Conservation (phyloP, 257 asterid genomes). For the Fraxinus americana region DNA sequence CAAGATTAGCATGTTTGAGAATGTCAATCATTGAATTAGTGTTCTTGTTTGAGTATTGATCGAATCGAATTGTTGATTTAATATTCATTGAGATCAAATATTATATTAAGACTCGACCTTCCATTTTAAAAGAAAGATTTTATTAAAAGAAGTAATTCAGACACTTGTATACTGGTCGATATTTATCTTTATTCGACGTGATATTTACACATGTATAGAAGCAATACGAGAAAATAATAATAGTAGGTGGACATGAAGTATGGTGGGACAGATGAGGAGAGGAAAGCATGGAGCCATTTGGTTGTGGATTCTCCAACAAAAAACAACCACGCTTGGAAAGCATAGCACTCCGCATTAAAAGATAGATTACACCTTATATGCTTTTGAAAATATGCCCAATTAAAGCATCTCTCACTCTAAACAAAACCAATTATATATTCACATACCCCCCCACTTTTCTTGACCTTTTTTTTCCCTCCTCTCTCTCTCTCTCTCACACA, state of each 20-base stretch:
- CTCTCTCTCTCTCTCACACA: too few relatives aligned
- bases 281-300: slow-evolving; percentile 41
- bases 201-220: not conserved
- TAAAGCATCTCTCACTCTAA: not conserved
- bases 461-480: slow-evolving; percentile 35
- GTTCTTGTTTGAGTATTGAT: too few relatives aligned
- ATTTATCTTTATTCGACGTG: not conserved
- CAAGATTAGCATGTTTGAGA: too few relatives aligned
- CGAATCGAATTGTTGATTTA: too few relatives aligned
- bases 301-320: slow-evolving; percentile 62
- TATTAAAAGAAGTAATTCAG: too few relatives aligned
- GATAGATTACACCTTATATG: slow-evolving; percentile 1
- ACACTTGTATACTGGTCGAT: not conserved
- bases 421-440: not conserved
- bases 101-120: too few relatives aligned
- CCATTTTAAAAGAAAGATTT: too few relatives aligned
- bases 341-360: slow-evolving; percentile 32
- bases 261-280: slow-evolving; percentile 41
- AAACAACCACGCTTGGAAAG: slow-evolving; percentile 58
- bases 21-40: too few relatives aligned
- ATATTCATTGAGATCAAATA: too few relatives aligned
- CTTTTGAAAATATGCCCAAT: not conserved
- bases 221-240: slow-evolving; percentile 1
- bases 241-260: not conserved
- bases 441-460: slow-evolving; percentile 37